Conservation (phyloP, 768 basidiomycete species). For the Nevesoporus exiguus region DNA sequence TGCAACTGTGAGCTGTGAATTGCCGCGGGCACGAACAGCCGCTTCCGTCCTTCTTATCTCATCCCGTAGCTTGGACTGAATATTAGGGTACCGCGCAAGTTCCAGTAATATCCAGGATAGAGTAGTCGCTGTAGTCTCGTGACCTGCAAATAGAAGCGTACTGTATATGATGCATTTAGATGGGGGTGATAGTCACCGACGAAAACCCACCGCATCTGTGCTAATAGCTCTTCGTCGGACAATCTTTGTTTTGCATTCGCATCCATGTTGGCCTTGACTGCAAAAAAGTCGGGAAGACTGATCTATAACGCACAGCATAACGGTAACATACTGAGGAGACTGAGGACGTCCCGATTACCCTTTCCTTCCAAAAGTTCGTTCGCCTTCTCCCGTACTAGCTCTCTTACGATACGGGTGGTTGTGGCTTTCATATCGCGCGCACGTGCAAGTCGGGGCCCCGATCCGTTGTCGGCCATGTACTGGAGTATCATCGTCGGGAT, state of each 20-base stretch:
- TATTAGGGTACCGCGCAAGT: conserved; percentile 50
- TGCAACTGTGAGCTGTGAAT: conserved; percentile 6
- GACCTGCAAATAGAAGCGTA: conserved; percentile 44
- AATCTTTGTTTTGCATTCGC: conserved; percentile 13
- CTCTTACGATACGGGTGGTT: not conserved
- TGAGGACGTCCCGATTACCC: conserved; percentile 9
- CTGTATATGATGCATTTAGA: no score
- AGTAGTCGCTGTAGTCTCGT: conserved; percentile 63
- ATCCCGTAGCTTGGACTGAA: conserved; percentile 56
- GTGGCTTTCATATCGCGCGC: not conserved
- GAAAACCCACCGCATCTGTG: conserved; percentile 14
- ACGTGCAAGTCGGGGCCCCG: not conserved
- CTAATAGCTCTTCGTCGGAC: conserved; percentile 11
- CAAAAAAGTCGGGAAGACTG: not conserved
- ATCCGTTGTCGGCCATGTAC: not conserved
- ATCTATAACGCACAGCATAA: not conserved
- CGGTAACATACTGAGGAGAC: conserved; percentile 38
- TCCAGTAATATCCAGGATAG: conserved; percentile 48
- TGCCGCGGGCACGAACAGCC: not conserved
- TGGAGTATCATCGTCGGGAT: not conserved
- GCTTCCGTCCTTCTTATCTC: conserved; percentile 12
- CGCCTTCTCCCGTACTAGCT: conserved; percentile 7
- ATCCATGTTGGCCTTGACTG: not conserved
- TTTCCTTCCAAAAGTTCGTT: conserved; percentile 8
- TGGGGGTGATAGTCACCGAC: no score